These are phyloP conservation scores for Dendrobium nobile DNA, from an alignment of 106 monocot genomes.

Conservation along the genomic window DNA sequence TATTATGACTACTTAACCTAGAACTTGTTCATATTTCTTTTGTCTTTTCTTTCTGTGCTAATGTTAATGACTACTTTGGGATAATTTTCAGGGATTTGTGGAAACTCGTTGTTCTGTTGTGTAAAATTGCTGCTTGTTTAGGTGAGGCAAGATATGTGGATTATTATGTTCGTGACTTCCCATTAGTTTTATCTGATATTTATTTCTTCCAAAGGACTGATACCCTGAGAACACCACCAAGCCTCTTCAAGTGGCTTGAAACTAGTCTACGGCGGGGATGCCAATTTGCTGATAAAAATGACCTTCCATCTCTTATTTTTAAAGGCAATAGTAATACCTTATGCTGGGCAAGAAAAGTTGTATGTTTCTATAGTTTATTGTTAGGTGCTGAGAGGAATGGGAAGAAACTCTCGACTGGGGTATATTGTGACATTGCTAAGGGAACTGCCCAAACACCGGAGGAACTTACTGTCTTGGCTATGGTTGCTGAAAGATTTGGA, in stretches of 20 bases:
- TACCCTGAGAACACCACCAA: constrained; percentile 55
- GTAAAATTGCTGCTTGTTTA: constrained; percentile 52
- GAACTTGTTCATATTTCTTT: not conserved
- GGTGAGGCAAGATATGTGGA: constrained; percentile 64
- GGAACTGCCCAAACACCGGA: constrained; percentile 66
- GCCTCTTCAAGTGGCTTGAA: constrained; percentile 73
- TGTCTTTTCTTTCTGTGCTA: not conserved
- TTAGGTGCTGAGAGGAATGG: constrained; percentile 66
- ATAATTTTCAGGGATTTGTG: constrained; percentile 51
- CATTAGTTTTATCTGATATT: constrained; percentile 35
- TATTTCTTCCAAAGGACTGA: constrained; percentile 13
- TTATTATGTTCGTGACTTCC: constrained; percentile 88
- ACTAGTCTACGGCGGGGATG: constrained; percentile 47
- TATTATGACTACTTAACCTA: too few relatives aligned
- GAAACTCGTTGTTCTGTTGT: constrained; percentile 51
- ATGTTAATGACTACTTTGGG: not conserved
- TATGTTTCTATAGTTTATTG: constrained; percentile 73
- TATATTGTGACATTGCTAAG: constrained; percentile 58
- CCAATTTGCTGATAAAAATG: constrained; percentile 23
- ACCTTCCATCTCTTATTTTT: constrained; percentile 58
- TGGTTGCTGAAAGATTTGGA: constrained; percentile 93
- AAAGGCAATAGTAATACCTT: constrained; percentile 49
- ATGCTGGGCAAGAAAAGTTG: constrained; percentile 71
- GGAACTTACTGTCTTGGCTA: constrained; percentile 78
- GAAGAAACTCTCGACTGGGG: constrained; percentile 58